These are phyloP conservation scores for Millerozyma miso DNA, from an alignment of 805 yeast genomes.

Conservation along the genomic window DNA sequence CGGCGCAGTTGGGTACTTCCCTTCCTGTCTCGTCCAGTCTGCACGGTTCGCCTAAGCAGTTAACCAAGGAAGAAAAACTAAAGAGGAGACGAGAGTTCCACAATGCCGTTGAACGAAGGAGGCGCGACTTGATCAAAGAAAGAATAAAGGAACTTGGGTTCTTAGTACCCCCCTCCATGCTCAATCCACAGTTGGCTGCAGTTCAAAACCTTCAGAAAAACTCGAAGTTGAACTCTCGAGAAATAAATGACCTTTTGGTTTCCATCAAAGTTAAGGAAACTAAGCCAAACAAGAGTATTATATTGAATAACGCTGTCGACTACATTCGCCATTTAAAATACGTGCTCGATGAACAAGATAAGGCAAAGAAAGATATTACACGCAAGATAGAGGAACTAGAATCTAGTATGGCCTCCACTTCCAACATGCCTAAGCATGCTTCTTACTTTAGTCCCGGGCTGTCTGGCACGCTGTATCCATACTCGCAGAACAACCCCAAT, in stretches of 20 bases:
- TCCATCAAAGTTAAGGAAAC: conserved; percentile 53
- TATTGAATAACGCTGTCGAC: conserved; percentile 73
- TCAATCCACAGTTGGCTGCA: conserved; percentile 44
- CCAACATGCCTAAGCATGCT: not conserved
- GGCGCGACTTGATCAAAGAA: conserved; percentile 88
- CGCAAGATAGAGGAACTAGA: conserved; percentile 16
- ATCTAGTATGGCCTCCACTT: conserved; percentile 1
- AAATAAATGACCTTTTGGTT: conserved; percentile 32
- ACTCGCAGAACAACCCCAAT: conserved; percentile 2
- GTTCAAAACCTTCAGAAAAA: conserved; percentile 38
- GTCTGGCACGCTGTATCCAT: not conserved
- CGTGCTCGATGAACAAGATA: conserved; percentile 55
- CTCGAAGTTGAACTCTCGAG: conserved; percentile 24
- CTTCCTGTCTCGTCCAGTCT: conserved; percentile 17
- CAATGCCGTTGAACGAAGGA: conserved; percentile 88
- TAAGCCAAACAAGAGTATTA: conserved; percentile 79
- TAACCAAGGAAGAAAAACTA: conserved; percentile 64
- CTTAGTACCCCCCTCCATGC: conserved; percentile 72
- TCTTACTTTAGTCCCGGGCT: not conserved
- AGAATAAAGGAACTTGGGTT: conserved; percentile 79
- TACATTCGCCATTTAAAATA: conserved; percentile 65
- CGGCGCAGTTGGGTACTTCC: conserved; percentile 24
- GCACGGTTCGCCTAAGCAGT: conserved; percentile 29
- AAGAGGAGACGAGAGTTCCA: conserved; percentile 83
- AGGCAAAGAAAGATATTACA: conserved; percentile 39